Evolutionary conservation across 768 basidiomycete species (phyloP).

Genomic region (Calvatia gigantea): DNA sequence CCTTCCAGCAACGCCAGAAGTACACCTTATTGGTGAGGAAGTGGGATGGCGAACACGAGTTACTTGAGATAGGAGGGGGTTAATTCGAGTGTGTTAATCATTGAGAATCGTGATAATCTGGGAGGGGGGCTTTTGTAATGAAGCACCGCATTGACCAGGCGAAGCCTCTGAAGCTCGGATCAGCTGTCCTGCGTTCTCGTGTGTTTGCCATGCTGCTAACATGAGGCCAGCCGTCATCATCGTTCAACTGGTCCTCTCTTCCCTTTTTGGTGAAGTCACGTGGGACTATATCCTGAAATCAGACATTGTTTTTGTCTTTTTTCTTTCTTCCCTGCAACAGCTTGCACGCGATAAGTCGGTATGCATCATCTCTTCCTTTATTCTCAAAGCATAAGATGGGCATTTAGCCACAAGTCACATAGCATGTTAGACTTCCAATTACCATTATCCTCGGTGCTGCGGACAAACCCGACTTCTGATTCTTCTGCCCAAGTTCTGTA

Average conservation of each 20-base stretch:
- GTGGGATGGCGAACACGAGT: constrained; percentile 2
- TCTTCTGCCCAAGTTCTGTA: constrained; percentile 15
- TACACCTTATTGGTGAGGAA: not conserved
- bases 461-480: constrained; percentile 36
- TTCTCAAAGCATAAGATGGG: constrained; percentile 30
- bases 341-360: constrained; percentile 17
- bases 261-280: constrained; percentile 17
- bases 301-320: constrained; percentile 10
- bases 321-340: constrained; percentile 9
- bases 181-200: constrained; percentile 20
- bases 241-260: constrained; percentile 14
- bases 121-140: constrained; percentile 21
- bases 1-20: not conserved
- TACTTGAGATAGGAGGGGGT: not conserved
- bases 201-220: constrained; percentile 36
- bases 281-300: not conserved
- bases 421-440: constrained; percentile 55
- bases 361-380: constrained; percentile 6
- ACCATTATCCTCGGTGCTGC: constrained; percentile 31
- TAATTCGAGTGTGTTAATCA: constrained; percentile 9
- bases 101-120: constrained; percentile 27
- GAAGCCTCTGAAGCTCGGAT: constrained; percentile 23
- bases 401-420: constrained; percentile 33
- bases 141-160: constrained; percentile 24
- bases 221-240: constrained; percentile 30